Evolutionary conservation across 495 filamentous ascomycete species (phyloP), one percentile per base, ranked within the genome.

Genomic region (Beverwykella pulmonaria): DNA sequence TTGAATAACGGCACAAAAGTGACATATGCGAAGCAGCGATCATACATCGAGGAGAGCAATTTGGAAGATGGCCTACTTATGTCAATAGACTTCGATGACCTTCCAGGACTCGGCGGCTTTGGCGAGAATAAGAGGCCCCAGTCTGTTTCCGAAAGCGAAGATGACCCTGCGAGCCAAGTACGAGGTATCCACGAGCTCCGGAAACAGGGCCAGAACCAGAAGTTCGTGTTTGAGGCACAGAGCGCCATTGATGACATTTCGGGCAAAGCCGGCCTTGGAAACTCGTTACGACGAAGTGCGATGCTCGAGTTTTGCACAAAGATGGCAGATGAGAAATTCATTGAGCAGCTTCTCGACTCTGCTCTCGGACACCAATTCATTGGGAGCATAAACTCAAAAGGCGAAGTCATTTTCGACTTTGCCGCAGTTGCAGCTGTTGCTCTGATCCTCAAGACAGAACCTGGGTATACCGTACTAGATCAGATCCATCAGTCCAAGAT

Each of bases 101-200:
- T 60, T 9, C 39, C 47, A 47, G 54, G 47, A 4, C 26, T 61
- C 15, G 47, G 62, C 15, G 47, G 62, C 46, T 44, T 62, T 32
- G 65, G 73, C 9, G 17, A 30, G 12, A 14, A 53, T 2, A 53
- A 54, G 15, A 9, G 12, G 12, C 15, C 23, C 15, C 20, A 61
- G 22, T 46, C 83, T 17, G 85, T 88, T n/a, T 82, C 83, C 15
- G 82, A 82, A 5, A 77, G 76, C 29, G 73, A 81, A 27, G 82
- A 82, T 26, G 79, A 81, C 47, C 82, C 81, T 15, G 79, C 84
- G 54, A 68, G 56, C 48, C 61, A 61, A 44, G 66, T 97, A 61
- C 86, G 89, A 53, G 94, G 88, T 66, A 90, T 97, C 34, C 92
- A 98, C 72, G 94, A 98, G 74, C 81, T 98, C 47, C 84, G 92